phyloP scores from a whole-genome alignment of 305 asterid species.

The Fraxinus dipetala region DNA sequence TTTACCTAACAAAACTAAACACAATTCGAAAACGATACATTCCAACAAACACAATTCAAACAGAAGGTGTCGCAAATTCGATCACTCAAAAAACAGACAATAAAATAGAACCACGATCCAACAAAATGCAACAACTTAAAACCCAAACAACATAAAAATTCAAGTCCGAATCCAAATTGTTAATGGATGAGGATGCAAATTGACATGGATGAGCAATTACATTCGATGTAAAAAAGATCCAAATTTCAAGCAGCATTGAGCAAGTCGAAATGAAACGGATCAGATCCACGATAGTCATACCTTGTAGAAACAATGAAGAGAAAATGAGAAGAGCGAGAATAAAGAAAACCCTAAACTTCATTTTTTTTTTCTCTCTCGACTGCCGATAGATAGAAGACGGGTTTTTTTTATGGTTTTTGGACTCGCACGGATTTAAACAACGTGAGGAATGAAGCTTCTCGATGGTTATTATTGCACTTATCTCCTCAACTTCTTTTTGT shows the following conservation, averaged over 20 bases:
- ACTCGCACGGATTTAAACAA: background rate
- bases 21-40: background rate
- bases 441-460: background rate
- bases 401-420: background rate
- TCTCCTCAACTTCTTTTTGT: too few relatives aligned
- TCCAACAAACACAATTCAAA: background rate
- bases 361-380: constrained; percentile 18
- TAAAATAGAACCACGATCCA: constrained; percentile 25
- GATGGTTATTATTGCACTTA: background rate
- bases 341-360: constrained; percentile 68
- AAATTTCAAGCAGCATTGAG: background rate
- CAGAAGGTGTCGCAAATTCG: background rate
- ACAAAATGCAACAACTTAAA: constrained; percentile 19
- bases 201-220: constrained; percentile 14
- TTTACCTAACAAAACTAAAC: constrained; percentile 10
- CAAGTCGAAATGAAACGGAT: constrained; percentile 17
- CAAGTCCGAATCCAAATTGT: constrained; percentile 4
- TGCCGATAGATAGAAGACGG: background rate
- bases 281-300: constrained; percentile 47
- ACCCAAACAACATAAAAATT: background rate
- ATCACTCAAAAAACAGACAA: background rate
- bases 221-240: background rate
- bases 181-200: constrained; percentile 28
- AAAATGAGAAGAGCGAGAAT: constrained; percentile 60
- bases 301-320: constrained; percentile 64